Evolutionary conservation across 1,139 yeast species (phyloP).

Genomic region (Taphrina pruni): DNA sequence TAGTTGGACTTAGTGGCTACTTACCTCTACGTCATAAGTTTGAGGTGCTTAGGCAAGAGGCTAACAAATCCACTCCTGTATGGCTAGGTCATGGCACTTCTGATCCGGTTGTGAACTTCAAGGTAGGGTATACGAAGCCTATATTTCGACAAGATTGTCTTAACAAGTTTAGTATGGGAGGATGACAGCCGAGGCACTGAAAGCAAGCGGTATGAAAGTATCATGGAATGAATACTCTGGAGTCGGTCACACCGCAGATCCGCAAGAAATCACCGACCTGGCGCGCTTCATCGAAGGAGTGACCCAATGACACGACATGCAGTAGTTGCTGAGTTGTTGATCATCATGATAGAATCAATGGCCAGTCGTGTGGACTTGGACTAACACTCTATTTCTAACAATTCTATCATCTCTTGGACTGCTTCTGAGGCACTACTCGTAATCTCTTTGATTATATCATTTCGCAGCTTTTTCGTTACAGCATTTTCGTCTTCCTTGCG

Average conservation of each 20-base stretch:
- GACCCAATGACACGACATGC: too few species aligned
- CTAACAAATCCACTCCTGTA: slow-evolving; percentile 62
- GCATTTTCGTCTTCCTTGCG: background rate
- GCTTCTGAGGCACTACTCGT: slow-evolving; percentile 21
- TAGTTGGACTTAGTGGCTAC: slow-evolving; percentile 79
- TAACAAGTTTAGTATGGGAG: slow-evolving; percentile 55
- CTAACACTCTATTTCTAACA: slow-evolving; percentile 18
- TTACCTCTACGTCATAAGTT: slow-evolving; percentile 61
- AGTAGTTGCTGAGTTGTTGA: too few species aligned
- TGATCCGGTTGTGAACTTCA: slow-evolving; percentile 68
- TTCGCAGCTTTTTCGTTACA: background rate
- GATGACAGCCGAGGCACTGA: slow-evolving; percentile 53
- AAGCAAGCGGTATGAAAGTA: slow-evolving; percentile 60
- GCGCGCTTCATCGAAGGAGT: slow-evolving; percentile 58
- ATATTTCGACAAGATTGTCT: background rate
- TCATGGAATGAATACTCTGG: slow-evolving; percentile 67
- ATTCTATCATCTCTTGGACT: slow-evolving; percentile 25
- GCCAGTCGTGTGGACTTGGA: too few species aligned
- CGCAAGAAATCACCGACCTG: slow-evolving; percentile 69
- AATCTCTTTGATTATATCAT: slow-evolving; percentile 6
- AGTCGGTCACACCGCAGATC: slow-evolving; percentile 69
- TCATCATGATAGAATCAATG: too few species aligned
- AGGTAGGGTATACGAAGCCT: background rate
- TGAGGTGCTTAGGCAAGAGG: slow-evolving; percentile 47
- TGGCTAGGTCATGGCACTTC: slow-evolving; percentile 87